phyloP scores from a whole-genome alignment of 768 basidiomycete species.

The Pleurotus eryngii region DNA sequence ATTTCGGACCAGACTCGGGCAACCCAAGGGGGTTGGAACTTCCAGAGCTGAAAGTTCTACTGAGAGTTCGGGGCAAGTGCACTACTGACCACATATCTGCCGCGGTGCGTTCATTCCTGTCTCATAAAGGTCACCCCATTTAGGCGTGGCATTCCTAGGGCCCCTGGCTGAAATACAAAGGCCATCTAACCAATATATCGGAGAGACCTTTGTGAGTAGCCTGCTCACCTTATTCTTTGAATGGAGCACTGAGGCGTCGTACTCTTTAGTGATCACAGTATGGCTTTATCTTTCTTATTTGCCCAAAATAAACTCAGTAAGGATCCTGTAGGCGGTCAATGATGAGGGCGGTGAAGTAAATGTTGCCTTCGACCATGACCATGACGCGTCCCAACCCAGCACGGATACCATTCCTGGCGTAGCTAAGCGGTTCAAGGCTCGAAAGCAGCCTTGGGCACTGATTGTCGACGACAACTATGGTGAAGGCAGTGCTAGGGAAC shows the following conservation, averaged over 20 bases:
- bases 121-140: conserved; percentile 1
- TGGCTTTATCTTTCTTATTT: background rate
- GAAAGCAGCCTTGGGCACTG: conserved; percentile 86
- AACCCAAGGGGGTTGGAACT: conserved; percentile 67
- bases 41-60: conserved; percentile 75
- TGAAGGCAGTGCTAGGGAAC: conserved; percentile 96
- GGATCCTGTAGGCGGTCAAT: conserved; percentile 66
- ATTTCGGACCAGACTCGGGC: conserved; percentile 51
- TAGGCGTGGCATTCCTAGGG: conserved; percentile 47
- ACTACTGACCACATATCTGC: conserved; percentile 99
- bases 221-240: background rate
- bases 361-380: conserved; percentile 78
- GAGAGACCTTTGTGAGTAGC: conserved; percentile 82
- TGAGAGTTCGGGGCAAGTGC: conserved; percentile 96
- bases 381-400: conserved; percentile 34
- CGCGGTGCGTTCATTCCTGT: conserved; percentile 53
- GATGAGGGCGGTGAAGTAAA: conserved; percentile 95
- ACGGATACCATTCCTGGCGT: conserved; percentile 86
- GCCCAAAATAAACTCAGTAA: background rate
- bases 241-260: background rate
- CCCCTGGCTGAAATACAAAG: conserved; percentile 99
- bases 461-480: conserved; percentile 98
- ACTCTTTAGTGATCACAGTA: conserved; percentile 74
- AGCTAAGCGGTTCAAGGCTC: conserved; percentile 84
- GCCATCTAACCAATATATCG: conserved; percentile 92